A percentile compares a stretch with the other conserved stretches of the same genome.
Conservation (phyloP, 1,284 basidiomycete genomes). For the Cutaneotrichosporon sp. region DNA sequence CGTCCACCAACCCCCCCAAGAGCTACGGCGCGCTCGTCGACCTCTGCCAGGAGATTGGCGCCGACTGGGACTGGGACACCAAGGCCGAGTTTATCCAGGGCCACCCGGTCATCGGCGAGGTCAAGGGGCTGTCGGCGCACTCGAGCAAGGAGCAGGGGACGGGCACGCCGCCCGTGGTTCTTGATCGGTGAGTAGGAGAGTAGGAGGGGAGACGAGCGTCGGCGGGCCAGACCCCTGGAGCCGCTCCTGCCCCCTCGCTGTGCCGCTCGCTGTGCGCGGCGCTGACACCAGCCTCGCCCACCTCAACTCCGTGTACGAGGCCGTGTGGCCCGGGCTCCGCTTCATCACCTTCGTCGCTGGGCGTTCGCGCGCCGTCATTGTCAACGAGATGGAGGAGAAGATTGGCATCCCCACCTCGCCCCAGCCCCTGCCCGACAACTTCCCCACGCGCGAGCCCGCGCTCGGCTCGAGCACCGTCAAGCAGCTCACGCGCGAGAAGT, state of each 20-base stretch:
- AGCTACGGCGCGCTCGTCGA: conserved; percentile 67
- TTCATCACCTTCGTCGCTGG: conserved; percentile 93
- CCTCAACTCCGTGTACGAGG: conserved; percentile 79
- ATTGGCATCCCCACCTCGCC: conserved; percentile 53
- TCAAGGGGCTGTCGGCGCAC: conserved; percentile 62
- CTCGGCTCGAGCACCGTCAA: conserved; percentile 50
- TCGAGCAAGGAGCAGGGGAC: conserved; percentile 75
- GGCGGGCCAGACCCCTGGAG: no score
- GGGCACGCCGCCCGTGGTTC: conserved; percentile 40
- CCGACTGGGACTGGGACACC: conserved; percentile 61
- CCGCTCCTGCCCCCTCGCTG: no score
- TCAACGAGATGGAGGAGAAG: conserved; percentile 72
- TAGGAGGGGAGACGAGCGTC: no score
- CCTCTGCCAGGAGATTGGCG: conserved; percentile 60
- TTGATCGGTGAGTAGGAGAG: conserved; percentile 47
- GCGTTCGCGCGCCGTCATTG: conserved; percentile 68
- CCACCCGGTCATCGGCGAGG: conserved; percentile 87
- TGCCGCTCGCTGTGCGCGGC: no score
- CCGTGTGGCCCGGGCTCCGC: conserved; percentile 68
- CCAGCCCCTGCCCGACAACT: conserved; percentile 36
- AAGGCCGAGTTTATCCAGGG: conserved; percentile 73
- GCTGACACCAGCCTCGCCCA: conserved; percentile 44
- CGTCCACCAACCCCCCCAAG: conserved; percentile 23
- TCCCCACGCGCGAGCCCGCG: conserved; percentile 50
- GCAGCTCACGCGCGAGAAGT: conserved; percentile 27